Percentiles rank a stretch among this genome's conserved stretches.
phyloP scores from a whole-genome alignment of 1,139 yeast genomes.

The Lodderomyces theae region DNA sequence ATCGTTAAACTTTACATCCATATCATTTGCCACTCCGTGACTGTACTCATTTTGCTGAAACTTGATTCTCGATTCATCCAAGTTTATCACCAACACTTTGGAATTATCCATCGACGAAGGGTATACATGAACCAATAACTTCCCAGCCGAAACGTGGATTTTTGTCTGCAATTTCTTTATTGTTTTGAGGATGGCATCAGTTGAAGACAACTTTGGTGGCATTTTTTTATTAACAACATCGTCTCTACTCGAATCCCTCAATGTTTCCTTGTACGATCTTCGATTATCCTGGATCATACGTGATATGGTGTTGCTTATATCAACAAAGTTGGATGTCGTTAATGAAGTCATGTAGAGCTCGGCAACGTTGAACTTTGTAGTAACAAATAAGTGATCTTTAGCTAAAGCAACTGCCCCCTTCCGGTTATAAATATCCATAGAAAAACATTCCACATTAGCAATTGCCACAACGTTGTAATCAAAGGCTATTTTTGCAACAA shows the following conservation, averaged over 20 bases:
- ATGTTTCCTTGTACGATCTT: slow-evolving; percentile 70
- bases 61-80: slow-evolving; percentile 58
- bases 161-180: slow-evolving; percentile 53
- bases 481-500: slow-evolving; percentile 64
- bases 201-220: slow-evolving; percentile 15
- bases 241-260: slow-evolving; percentile 46
- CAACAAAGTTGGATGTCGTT: slow-evolving; percentile 78
- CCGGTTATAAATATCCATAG: slow-evolving; percentile 67
- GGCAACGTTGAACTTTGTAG: slow-evolving; percentile 53
- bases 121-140: slow-evolving; percentile 59
- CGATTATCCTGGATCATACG: slow-evolving; percentile 74
- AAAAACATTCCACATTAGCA: slow-evolving; percentile 47
- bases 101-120: slow-evolving; percentile 76
- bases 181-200: slow-evolving; percentile 35
- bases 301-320: slow-evolving; percentile 67
- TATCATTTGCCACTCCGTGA: slow-evolving; percentile 47
- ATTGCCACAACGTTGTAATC: slow-evolving; percentile 85
- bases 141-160: slow-evolving; percentile 58
- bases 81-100: slow-evolving; percentile 63
- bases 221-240: slow-evolving; percentile 5
- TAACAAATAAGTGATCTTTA: slow-evolving; percentile 63
- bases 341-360: slow-evolving; percentile 74
- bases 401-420: slow-evolving; percentile 44
- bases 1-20: slow-evolving; percentile 56
- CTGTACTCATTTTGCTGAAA: slow-evolving; percentile 57